Evolutionary conservation across 2,329 filamentous ascomycete genomes (phyloP).

Genomic region (Hymenoscyphus fructigenus): DNA sequence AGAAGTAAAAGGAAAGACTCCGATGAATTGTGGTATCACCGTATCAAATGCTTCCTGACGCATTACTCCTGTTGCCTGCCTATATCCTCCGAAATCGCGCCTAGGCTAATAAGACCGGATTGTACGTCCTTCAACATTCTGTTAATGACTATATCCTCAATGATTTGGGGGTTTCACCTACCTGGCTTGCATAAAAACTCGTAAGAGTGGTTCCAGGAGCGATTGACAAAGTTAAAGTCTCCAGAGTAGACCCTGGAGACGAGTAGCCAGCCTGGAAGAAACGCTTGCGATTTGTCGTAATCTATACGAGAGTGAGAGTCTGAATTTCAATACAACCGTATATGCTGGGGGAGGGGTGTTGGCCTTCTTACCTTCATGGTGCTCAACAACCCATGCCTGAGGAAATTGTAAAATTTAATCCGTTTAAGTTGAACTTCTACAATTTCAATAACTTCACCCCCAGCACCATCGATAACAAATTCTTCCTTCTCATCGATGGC

Average conservation of each 20-base stretch:
- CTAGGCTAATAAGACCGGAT: neutral
- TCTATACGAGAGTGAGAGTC: neutral
- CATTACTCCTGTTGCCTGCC: neutral
- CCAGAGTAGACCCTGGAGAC: neutral
- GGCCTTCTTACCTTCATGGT: neutral
- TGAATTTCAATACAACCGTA: no score
- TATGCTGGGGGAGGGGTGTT: no score
- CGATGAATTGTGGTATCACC: no score
- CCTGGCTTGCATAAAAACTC: constrained; percentile 5
- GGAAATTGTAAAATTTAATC: neutral
- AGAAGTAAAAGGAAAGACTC: no score
- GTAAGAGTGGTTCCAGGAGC: constrained; percentile 2
- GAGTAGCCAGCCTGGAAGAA: neutral
- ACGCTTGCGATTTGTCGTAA: neutral
- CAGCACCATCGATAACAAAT: neutral
- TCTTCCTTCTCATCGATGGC: neutral
- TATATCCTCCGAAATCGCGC: neutral
- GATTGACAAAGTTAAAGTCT: neutral
- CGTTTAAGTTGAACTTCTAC: neutral
- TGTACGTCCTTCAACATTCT: neutral
- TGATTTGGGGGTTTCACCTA: neutral
- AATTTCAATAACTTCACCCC: neutral
- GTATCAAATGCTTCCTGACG: no score
- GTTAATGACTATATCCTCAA: neutral
- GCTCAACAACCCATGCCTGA: neutral